A percentile compares a stretch with the other conserved stretches of the same genome.
These are phyloP conservation scores for Colletotrichum sp. DNA, from an alignment of 2,329 filamentous ascomycete species.

Conservation along the genomic window DNA sequence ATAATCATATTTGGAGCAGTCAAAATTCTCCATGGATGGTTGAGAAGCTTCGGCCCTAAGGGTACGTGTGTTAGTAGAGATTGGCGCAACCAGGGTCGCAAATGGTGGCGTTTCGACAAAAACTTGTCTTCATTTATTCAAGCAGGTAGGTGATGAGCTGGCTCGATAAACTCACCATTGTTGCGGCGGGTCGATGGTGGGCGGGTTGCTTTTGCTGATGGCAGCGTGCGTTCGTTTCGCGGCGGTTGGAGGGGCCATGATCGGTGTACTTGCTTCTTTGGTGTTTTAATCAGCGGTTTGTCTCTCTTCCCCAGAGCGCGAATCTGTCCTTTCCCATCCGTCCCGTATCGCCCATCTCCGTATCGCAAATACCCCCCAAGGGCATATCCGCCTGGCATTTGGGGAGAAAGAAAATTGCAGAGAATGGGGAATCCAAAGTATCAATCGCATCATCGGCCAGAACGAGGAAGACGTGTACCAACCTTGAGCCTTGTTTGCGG, in stretches of 20 bases:
- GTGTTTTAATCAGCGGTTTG: slow-evolving; percentile 6
- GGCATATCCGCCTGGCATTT: background rate
- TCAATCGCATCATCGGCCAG: background rate
- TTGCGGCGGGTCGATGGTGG: background rate
- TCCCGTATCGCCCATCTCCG: background rate
- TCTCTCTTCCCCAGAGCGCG: background rate
- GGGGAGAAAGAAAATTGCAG: background rate
- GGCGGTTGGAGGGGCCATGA: slow-evolving; percentile 17
- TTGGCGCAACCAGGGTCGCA: background rate
- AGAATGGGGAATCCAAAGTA: background rate
- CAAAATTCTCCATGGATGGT: slow-evolving; percentile 11
- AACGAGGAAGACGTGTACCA: background rate
- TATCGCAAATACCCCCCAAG: background rate
- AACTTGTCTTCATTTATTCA: background rate
- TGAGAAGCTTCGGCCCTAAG: slow-evolving; percentile 11
- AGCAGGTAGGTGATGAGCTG: background rate
- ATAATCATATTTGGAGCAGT: slow-evolving; percentile 24
- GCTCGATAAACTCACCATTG: background rate
- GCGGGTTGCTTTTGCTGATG: background rate
- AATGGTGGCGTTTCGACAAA: background rate
- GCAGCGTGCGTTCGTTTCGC: slow-evolving; percentile 17
- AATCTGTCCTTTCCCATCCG: slow-evolving; percentile 12
- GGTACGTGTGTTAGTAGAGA: background rate
- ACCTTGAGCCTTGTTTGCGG: slow-evolving; percentile 4
- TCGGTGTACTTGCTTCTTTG: slow-evolving; percentile 5